Conservation (phyloP, 2,329 filamentous ascomycete species). For the Dactylonectria estremocensis region DNA sequence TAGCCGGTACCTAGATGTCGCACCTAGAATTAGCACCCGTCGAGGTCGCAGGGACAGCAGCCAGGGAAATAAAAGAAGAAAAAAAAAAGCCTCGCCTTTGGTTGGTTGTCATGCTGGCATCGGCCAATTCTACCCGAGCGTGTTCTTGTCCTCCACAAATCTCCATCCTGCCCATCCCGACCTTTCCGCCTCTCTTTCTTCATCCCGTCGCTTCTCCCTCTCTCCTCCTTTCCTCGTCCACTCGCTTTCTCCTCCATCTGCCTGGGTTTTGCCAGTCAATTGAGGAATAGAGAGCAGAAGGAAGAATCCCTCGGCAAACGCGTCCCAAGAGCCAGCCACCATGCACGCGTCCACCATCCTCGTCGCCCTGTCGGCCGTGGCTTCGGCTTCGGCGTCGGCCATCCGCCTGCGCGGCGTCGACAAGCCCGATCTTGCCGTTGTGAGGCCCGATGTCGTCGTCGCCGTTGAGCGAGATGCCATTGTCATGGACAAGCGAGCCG, state of each 20-base stretch:
- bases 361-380: slow-evolving; percentile 51
- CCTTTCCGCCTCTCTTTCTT: slow-evolving; percentile 11
- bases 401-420: slow-evolving; percentile 39
- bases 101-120: slow-evolving; percentile 30
- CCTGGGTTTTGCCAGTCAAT: slow-evolving; percentile 25
- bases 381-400: slow-evolving; percentile 44
- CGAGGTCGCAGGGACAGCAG: neutral
- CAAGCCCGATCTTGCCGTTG: slow-evolving; percentile 31
- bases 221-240: slow-evolving; percentile 31
- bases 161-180: slow-evolving; percentile 27
- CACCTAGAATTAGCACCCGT: neutral
- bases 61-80: slow-evolving; percentile 30
- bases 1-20: too few relatives aligned
- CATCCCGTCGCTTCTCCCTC: slow-evolving; percentile 10
- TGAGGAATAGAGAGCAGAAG: slow-evolving; percentile 1
- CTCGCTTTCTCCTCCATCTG: slow-evolving; percentile 32
- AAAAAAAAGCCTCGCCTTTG: slow-evolving; percentile 42
- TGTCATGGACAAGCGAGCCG: slow-evolving; percentile 46
- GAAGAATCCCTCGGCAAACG: neutral
- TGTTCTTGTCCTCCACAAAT: slow-evolving; percentile 29
- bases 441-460: slow-evolving; percentile 45
- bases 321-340: slow-evolving; percentile 30
- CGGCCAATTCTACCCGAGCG: slow-evolving; percentile 39
- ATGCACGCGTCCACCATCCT: slow-evolving; percentile 54
- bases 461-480: neutral